Evolutionary conservation across 371 early-diverging fungal species (phyloP), one percentile per base, ranked within the genome.

Genomic region (Actinomortierella ambigua): DNA sequence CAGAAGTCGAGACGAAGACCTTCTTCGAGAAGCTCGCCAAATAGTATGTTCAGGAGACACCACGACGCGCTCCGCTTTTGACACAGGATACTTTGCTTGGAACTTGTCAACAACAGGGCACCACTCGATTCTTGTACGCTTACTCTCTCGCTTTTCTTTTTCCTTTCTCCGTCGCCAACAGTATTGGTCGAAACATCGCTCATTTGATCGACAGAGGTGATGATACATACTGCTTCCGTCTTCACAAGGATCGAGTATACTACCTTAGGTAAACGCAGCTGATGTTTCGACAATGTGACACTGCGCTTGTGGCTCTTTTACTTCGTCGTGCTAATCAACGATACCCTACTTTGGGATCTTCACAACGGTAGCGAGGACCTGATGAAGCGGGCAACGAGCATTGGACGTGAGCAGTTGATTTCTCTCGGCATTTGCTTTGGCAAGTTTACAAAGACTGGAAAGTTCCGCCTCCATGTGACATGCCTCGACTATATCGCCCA

Each of bases 341-440:
- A 56, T 24, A 6, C n/a, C 41, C 28, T 18, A 41, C 20, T 18
- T 18, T 26, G 5, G 20, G 26, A 14, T 20, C 17, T 50, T 28
- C 50, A 9, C 29, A n/a, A 26, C 48, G n/a, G 46, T 67, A 93
- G 96, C 77, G 98, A 98, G 77, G 79, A 84, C 1, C 90, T 96
- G 73, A 93, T 96, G 93, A 85, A 91, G 59, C 83, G 87, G 70
- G 94, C 97, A n/a, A 87, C 85, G 3, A 85, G 85, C 57, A 83
- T 96, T 52, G 91, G 90, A 29, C 89, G 95, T 51, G 95, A 97
- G 77, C 88, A 94, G 59, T 77, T 99, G 42, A 84, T 94, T 40
- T 92, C 95, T 22, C 81, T 95, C 44, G 99, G 99, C 46, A 87
- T 93, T 11, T 95, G 97, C 81, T 95, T 99, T 80, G 99, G 99